phyloP scores from a whole-genome alignment of 176 grass and related monocot genomes.

The Areca catechu region DNA sequence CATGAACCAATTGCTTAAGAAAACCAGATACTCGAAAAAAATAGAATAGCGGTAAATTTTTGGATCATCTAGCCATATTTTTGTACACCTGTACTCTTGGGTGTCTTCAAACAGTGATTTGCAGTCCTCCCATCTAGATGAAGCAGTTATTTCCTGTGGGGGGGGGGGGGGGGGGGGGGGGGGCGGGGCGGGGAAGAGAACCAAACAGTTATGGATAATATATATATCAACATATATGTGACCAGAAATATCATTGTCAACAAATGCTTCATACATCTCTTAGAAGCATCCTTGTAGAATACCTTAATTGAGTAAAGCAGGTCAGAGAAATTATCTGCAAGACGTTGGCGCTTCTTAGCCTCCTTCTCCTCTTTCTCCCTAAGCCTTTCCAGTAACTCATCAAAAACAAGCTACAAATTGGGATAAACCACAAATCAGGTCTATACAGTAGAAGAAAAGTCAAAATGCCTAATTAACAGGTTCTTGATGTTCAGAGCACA shows the following conservation, averaged over 20 bases:
- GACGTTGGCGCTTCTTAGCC: conserved; percentile 68
- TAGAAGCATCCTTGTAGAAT: background rate
- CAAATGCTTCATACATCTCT: too few relatives aligned
- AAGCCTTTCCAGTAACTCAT: conserved; percentile 85
- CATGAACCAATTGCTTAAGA: conserved; percentile 1
- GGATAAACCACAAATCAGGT: background rate
- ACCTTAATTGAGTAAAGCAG: conserved; percentile 90
- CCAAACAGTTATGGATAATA: too few relatives aligned
- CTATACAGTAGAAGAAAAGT: too few relatives aligned
- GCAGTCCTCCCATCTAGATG: conserved; percentile 79
- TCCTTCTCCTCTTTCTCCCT: conserved; percentile 91
- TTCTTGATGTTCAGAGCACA: too few relatives aligned
- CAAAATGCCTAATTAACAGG: too few relatives aligned
- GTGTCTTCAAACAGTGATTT: conserved; percentile 61
- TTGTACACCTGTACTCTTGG: conserved; percentile 62
- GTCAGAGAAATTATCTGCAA: conserved; percentile 92
- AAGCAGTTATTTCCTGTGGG: conserved; percentile 79
- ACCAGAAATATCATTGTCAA: too few relatives aligned
- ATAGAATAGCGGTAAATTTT: too few relatives aligned
- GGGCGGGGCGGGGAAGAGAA: too few relatives aligned
- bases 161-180: too few relatives aligned
- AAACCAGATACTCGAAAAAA: background rate
- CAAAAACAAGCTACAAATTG: conserved; percentile 62
- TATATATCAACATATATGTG: too few relatives aligned
- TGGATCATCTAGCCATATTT: too few relatives aligned